Conservation (phyloP, 2,329 filamentous ascomycete species). For the Meredithiella fracta region DNA sequence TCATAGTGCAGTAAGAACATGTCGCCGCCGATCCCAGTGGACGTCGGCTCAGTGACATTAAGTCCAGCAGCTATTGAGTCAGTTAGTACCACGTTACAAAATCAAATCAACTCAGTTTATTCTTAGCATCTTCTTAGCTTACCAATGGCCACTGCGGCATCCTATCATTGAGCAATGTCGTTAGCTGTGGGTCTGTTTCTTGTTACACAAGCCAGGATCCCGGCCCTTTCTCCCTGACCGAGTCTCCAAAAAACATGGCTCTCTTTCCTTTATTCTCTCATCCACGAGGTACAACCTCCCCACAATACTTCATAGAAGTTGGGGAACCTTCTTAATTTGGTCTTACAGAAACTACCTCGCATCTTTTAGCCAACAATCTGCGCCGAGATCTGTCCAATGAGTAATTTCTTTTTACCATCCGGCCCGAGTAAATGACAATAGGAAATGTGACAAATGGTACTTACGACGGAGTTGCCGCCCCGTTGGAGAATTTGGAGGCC, state of each 20-base stretch:
- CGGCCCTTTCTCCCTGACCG: neutral
- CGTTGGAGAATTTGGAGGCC: slow-evolving; percentile 70
- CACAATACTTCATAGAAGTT: too few relatives aligned
- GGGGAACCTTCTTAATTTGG: too few relatives aligned
- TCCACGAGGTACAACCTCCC: too few relatives aligned
- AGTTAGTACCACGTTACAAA: too few relatives aligned
- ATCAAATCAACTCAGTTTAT: too few relatives aligned
- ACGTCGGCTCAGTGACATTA: slow-evolving; percentile 84
- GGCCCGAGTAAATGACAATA: too few relatives aligned
- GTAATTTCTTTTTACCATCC: too few relatives aligned
- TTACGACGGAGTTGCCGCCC: slow-evolving; percentile 83
- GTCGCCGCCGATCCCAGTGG: slow-evolving; percentile 90
- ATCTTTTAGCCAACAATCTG: too few relatives aligned
- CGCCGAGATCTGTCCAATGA: too few relatives aligned
- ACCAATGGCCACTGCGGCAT: slow-evolving; percentile 90
- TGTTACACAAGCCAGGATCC: neutral
- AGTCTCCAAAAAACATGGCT: neutral
- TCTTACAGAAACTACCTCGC: too few relatives aligned
- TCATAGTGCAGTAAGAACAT: slow-evolving; percentile 94
- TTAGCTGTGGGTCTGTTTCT: neutral
- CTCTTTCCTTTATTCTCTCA: neutral
- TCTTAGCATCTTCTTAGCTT: slow-evolving; percentile 19
- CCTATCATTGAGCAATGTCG: slow-evolving; percentile 32
- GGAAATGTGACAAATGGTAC: slow-evolving; percentile 20
- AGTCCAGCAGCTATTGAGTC: slow-evolving; percentile 55